Evolutionary conservation across 768 basidiomycete genomes (phyloP), one percentile per base, ranked within the genome.

Genomic region (Pisolithus tinctorius): DNA sequence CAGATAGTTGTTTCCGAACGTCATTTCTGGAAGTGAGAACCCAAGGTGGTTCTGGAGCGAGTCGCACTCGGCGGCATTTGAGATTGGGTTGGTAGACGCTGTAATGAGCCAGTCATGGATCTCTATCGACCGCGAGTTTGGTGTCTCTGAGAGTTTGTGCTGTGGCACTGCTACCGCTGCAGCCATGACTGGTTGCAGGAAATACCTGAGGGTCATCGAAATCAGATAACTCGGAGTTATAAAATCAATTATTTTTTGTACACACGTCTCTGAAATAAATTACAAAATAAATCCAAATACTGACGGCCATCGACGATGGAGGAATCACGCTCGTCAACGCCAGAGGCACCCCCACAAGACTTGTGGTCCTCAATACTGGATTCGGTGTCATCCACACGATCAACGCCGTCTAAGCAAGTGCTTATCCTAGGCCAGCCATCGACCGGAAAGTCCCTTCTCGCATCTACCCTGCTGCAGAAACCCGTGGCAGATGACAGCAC

Each of bases 21-120:
- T 93, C 92, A 98, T 98, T 65, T 99, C 96, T 2, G 96, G 96
- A 1, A 95, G 68, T 0, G 95, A 89, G 25, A 98, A 75, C 2
- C 84, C 82, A 4, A 90, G 71, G 0, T 68, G 58, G 6, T 78
- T 70, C 47, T 88, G 84, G 43, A 91, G 69, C 0, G 74, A 74
- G 63, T 94, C 88, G 55, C 81, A 82, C 58, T 92, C 83, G 42
- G 71, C 65, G 1, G 91, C 85, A 61, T 84, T 85, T 23, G 89
- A 88, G 62, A 93, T 94, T 8, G 89, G 80, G 56, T 82, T 79
- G 23, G 87, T 90, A 9, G 77, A 76, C 0, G 85, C 78, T 4
- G 82, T 80, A 59, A 94, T 81, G 25, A 60, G 58, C 90, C 90
- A 93, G 60, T 72, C 78, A 30, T 74, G 65, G 42, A 90, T 72